Conservation (phyloP, 441 rosid species). For the Eugenia klotzschiana region DNA sequence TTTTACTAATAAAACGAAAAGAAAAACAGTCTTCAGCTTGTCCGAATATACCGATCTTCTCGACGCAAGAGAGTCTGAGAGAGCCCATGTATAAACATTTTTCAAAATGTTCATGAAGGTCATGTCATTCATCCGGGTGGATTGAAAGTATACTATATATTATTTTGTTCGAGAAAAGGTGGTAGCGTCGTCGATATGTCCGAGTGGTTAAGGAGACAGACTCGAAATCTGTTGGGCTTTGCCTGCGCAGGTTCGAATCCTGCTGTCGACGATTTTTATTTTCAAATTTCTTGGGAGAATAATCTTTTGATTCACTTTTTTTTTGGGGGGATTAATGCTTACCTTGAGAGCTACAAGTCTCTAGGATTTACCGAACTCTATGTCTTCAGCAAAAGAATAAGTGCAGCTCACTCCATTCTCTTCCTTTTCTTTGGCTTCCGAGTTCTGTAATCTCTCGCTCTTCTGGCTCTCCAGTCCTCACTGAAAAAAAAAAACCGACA, state of each 20-base stretch:
- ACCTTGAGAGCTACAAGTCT: background rate
- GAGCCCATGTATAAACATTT: background rate
- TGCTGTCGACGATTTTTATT: background rate
- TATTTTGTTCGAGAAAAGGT: too few relatives aligned
- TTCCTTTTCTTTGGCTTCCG: background rate
- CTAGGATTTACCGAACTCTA: background rate
- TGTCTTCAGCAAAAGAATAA: background rate
- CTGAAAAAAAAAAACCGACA: too few relatives aligned
- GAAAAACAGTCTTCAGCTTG: too few relatives aligned
- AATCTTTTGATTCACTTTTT: background rate
- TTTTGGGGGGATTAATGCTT: background rate
- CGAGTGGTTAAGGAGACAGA: constrained; percentile 25
- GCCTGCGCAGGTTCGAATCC: constrained; percentile 71
- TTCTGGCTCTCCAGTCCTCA: background rate
- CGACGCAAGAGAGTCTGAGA: too few relatives aligned
- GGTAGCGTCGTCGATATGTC: constrained; percentile 24
- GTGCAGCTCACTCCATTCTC: constrained; percentile 35
- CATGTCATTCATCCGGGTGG: background rate
- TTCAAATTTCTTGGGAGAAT: too few relatives aligned
- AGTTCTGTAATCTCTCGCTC: background rate
- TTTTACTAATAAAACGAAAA: too few relatives aligned
- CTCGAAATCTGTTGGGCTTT: constrained; percentile 31
- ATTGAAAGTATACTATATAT: too few relatives aligned
- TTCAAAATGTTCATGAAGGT: too few relatives aligned
- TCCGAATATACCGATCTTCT: too few relatives aligned